Conservation (phyloP, 1,284 basidiomycete species). For the Austroboletus novae-zelandiae region DNA sequence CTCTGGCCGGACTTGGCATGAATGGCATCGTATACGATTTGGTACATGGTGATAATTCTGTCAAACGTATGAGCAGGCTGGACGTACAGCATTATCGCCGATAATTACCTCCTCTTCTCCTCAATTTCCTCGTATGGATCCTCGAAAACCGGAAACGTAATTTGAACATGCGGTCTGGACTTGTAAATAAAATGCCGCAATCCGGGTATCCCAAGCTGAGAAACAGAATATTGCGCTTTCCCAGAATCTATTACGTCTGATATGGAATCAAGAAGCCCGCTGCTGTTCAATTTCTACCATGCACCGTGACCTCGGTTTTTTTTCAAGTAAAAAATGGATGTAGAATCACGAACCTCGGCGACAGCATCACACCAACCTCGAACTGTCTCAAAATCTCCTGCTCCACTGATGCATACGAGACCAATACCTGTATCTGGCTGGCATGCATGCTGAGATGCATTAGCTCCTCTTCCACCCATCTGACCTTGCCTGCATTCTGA, state of each 20-base stretch:
- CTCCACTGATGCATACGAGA: slow-evolving; percentile 66
- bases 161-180: slow-evolving; percentile 82
- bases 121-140: slow-evolving; percentile 71
- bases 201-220: slow-evolving; percentile 80
- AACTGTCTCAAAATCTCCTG: slow-evolving; percentile 66
- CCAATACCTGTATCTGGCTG: slow-evolving; percentile 43
- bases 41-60: slow-evolving; percentile 82
- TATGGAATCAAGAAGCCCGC: slow-evolving; percentile 55
- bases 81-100: not conserved
- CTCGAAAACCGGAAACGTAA: slow-evolving; percentile 81
- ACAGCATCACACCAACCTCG: slow-evolving; percentile 71
- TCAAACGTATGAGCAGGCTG: slow-evolving; percentile 5
- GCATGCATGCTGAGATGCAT: slow-evolving; percentile 4
- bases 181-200: slow-evolving; percentile 95
- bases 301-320: not conserved
- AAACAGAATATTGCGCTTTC: slow-evolving; percentile 61
- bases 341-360: slow-evolving; percentile 46
- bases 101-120: slow-evolving; percentile 54
- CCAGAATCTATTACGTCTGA: slow-evolving; percentile 45
- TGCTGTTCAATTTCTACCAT: slow-evolving; percentile 57
- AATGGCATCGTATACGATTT: slow-evolving; percentile 78
- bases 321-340: not conserved
- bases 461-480: not conserved
- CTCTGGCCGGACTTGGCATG: slow-evolving; percentile 83
- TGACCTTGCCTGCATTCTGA: slow-evolving; percentile 2